phyloP scores from a whole-genome alignment of 345 rosid species.

The Geranium brycei region DNA sequence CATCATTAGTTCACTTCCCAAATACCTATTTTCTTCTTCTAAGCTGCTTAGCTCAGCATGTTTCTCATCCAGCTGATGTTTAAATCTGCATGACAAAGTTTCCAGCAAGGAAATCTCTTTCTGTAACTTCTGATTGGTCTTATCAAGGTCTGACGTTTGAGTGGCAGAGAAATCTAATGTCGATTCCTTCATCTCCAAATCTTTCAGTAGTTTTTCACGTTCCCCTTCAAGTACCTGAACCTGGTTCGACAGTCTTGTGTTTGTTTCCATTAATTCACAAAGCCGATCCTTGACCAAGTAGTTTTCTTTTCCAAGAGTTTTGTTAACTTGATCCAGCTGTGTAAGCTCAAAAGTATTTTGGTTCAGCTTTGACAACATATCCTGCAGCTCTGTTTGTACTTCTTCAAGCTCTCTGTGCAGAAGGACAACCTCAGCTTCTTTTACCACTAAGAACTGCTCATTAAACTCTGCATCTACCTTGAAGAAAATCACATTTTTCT shows the following conservation, averaged over 20 bases:
- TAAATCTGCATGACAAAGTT: slow-evolving; percentile 14
- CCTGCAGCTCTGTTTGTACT: slow-evolving; percentile 20
- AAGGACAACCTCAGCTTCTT: slow-evolving; percentile 22
- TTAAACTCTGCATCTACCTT: slow-evolving; percentile 40
- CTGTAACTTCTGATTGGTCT: slow-evolving; percentile 21
- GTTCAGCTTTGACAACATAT: slow-evolving; percentile 24
- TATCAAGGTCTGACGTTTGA: slow-evolving; percentile 11
- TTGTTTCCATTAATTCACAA: slow-evolving; percentile 14
- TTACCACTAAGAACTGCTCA: slow-evolving; percentile 25
- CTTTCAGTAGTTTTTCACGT: slow-evolving; percentile 11
- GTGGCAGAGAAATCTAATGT: slow-evolving; percentile 19
- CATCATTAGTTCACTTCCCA: slow-evolving; percentile 24
- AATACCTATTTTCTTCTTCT: slow-evolving; percentile 22
- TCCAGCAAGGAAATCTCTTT: slow-evolving; percentile 17
- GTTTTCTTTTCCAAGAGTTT: slow-evolving; percentile 18
- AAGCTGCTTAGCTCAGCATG: slow-evolving; percentile 17
- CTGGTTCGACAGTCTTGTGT: slow-evolving; percentile 17
- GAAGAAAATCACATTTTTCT: slow-evolving; percentile 30
- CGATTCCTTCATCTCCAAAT: slow-evolving; percentile 25
- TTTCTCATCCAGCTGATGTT: slow-evolving; percentile 20
- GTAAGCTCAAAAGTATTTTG: slow-evolving; percentile 16
- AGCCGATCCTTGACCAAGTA: slow-evolving; percentile 25
- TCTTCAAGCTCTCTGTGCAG: slow-evolving; percentile 28
- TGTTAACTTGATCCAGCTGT: slow-evolving; percentile 28
- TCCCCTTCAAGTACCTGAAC: slow-evolving; percentile 32